Evolutionary conservation across 2,329 filamentous ascomycete genomes (phyloP).

Genomic region (Arachnomyces sp.): DNA sequence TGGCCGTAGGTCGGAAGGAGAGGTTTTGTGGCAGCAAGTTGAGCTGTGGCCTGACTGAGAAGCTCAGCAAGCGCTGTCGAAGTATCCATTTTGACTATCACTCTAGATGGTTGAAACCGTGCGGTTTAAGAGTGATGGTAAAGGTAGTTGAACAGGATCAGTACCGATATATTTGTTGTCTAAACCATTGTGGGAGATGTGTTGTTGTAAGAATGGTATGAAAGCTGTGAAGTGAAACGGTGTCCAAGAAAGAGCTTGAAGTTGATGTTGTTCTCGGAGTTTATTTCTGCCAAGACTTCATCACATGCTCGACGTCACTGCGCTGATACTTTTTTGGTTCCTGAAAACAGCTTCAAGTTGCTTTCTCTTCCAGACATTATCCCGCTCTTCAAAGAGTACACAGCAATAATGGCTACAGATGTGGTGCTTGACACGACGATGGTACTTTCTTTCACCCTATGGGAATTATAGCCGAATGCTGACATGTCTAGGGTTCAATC

Average conservation of each 20-base stretch:
- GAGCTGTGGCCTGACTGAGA: constrained; percentile 35
- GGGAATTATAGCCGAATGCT: not conserved
- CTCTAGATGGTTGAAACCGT: not conserved
- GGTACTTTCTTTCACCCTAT: constrained; percentile 42
- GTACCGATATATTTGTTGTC: too few relatives aligned
- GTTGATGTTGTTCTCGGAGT: not conserved
- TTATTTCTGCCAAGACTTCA: not conserved
- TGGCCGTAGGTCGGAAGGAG: constrained; percentile 53
- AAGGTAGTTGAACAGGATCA: not conserved
- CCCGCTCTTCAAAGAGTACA: constrained; percentile 6
- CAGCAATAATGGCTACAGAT: constrained; percentile 60
- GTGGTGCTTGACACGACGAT: constrained; percentile 79
- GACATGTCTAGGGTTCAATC: constrained; percentile 60
- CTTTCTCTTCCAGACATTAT: not conserved
- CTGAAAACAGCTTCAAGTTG: not conserved
- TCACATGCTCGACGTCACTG: not conserved
- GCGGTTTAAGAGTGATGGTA: not conserved
- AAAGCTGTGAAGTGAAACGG: too few relatives aligned
- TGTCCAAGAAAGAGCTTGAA: not conserved
- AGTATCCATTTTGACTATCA: constrained; percentile 22
- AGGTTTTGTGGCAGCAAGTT: constrained; percentile 36
- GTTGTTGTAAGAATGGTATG: too few relatives aligned
- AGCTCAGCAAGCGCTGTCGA: constrained; percentile 31
- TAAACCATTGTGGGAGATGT: not conserved
- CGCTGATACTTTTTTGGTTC: not conserved